phyloP scores from a whole-genome alignment of 2,329 filamentous ascomycete genomes.

The Alternaria tenuissima region DNA sequence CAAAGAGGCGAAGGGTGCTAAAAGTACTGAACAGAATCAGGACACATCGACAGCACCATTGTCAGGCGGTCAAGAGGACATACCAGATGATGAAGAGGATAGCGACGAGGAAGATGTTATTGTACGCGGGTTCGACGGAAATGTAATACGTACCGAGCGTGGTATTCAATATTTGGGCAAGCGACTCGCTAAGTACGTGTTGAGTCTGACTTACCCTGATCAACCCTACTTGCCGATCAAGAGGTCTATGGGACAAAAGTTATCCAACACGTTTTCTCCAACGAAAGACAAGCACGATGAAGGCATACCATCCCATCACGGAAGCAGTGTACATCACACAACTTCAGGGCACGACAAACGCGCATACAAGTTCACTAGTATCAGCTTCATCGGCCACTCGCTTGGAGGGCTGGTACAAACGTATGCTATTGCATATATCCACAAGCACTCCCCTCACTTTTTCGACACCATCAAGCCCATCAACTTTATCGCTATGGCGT shows the following conservation, averaged over 20 bases:
- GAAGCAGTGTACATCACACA: constrained; percentile 67
- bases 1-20: constrained; percentile 42
- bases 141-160: constrained; percentile 88
- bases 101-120: constrained; percentile 85
- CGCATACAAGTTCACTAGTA: constrained; percentile 87
- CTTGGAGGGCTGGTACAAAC: constrained; percentile 90
- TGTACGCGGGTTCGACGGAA: constrained; percentile 88
- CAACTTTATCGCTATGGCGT: constrained; percentile 89
- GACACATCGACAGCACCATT: constrained; percentile 55
- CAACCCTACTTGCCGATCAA: constrained; percentile 82
- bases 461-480: constrained; percentile 85
- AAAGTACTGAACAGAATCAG: constrained; percentile 8
- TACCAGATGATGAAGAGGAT: constrained; percentile 57
- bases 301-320: constrained; percentile 62
- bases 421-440: constrained; percentile 94
- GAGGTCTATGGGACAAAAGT: constrained; percentile 59
- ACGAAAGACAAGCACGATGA: constrained; percentile 54
- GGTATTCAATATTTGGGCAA: constrained; percentile 98
- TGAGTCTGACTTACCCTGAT: constrained; percentile 91
- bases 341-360: constrained; percentile 58
- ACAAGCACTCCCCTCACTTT: constrained; percentile 92
- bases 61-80: constrained; percentile 60
- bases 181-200: constrained; percentile 86
- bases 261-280: constrained; percentile 58
- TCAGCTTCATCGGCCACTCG: constrained; percentile 93